phyloP scores from a whole-genome alignment of 2,329 filamentous ascomycete genomes.

The Neonectria coccinea region DNA sequence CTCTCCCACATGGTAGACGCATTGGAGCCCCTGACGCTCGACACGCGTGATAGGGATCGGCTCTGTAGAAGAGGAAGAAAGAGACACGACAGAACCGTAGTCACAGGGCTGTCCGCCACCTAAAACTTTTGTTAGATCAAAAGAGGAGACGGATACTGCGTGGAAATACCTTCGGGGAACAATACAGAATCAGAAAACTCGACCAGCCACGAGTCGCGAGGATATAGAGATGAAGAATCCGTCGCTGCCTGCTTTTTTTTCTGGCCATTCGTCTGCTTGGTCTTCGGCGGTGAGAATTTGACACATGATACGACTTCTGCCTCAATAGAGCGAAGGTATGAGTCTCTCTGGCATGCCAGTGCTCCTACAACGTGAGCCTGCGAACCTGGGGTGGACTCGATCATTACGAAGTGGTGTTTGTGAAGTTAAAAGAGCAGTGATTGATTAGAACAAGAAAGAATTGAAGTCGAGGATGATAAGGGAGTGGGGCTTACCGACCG shows the following conservation, averaged over 20 bases:
- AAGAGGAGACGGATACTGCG: background rate
- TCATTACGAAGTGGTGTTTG: slow-evolving; percentile 1
- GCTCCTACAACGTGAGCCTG: slow-evolving; percentile 39
- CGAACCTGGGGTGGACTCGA: background rate
- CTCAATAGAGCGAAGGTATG: slow-evolving; percentile 43
- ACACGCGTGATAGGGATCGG: slow-evolving; percentile 41
- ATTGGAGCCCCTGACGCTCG: slow-evolving; percentile 46
- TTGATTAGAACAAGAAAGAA: background rate
- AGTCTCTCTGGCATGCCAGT: slow-evolving; percentile 45
- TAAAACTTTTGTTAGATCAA: slow-evolving; percentile 14
- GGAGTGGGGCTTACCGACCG: background rate
- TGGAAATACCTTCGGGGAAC: slow-evolving; percentile 45
- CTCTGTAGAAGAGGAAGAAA: slow-evolving; percentile 21
- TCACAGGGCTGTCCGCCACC: slow-evolving; percentile 50
- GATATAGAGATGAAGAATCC: background rate
- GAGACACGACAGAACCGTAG: slow-evolving; percentile 39
- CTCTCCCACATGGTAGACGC: slow-evolving; percentile 39
- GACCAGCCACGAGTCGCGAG: slow-evolving; percentile 44
- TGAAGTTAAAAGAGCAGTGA: background rate
- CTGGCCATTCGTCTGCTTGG: slow-evolving; percentile 29
- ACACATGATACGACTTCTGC: slow-evolving; percentile 46
- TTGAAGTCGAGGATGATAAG: slow-evolving; percentile 1
- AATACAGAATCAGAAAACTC: slow-evolving; percentile 49
- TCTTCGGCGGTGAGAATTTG: slow-evolving; percentile 32
- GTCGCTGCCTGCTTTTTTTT: slow-evolving; percentile 35